phyloP scores from a whole-genome alignment of 768 basidiomycete genomes.

The Mycena rebaudengoi region DNA sequence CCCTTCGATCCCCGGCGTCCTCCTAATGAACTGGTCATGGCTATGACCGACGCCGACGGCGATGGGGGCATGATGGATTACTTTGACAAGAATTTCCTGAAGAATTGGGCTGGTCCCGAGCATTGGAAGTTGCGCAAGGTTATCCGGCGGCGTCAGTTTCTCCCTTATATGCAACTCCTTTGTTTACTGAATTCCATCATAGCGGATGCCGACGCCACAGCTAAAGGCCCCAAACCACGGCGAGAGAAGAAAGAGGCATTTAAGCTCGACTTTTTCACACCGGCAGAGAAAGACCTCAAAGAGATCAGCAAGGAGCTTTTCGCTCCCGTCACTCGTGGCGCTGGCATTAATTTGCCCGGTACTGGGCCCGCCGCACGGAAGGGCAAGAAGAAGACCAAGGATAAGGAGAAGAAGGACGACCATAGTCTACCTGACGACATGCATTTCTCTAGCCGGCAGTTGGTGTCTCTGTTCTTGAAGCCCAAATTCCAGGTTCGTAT shows the following conservation, averaged over 20 bases:
- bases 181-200: conserved; percentile 20
- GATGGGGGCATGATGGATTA: conserved; percentile 81
- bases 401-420: conserved; percentile 74
- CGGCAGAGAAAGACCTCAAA: conserved; percentile 67
- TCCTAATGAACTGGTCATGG: conserved; percentile 83
- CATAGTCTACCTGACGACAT: conserved; percentile 94
- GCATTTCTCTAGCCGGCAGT: conserved; percentile 92
- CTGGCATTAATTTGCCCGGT: conserved; percentile 72
- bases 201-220: conserved; percentile 53
- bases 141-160: conserved; percentile 74
- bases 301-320: conserved; percentile 77
- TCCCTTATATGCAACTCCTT: conserved; percentile 3
- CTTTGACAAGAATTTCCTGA: conserved; percentile 86
- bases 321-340: conserved; percentile 75
- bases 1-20: conserved; percentile 88
- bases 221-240: conserved; percentile 58
- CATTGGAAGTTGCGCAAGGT: conserved; percentile 95
- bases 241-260: conserved; percentile 82
- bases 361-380: conserved; percentile 53
- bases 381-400: conserved; percentile 50
- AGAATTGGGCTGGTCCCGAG: conserved; percentile 99
- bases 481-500: conserved; percentile 90
- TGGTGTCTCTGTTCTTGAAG: conserved; percentile 94
- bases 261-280: conserved; percentile 80
- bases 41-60: conserved; percentile 73